Evolutionary conservation across 2,329 filamentous ascomycete genomes (phyloP), one percentile per base, ranked within the genome.

Genomic region (Colletotrichum navitas): DNA sequence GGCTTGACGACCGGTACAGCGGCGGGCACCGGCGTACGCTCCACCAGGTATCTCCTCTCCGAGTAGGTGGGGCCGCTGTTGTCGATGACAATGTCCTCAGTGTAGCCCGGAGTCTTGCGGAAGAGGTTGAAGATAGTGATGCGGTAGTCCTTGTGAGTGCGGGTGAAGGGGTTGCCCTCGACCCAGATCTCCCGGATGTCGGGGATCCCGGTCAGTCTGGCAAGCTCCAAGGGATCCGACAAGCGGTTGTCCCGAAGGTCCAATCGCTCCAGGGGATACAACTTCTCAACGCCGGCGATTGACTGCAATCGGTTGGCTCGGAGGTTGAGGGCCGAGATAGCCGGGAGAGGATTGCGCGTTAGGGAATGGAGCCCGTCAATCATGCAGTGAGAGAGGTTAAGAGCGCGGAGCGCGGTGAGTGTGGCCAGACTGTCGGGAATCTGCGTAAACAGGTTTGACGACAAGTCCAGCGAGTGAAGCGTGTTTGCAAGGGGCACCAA

Each of bases 381-480:
- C 95, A 98, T 98, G 86, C 95, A 98, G 77, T 97, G 93, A 5
- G 95, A 97, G 34, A 99, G 86, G 77, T 99, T 98, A 65, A 99
- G 85, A 32, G 96, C 95, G 74, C 95, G 91, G n/a, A 99, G 88
- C 36, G 94, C 92, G 26, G 94, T 94, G 69, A 99, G 85, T 12
- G 90, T 93, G 16, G 95, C 92, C 68, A 99, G 84, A 77, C 93
- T 96, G 80, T 98, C 96, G 1, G 96, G 96, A 65, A 98, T 92
- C 80, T 98, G 93, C n/a, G 90, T 91, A 80, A 99, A 97, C 41
- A 97, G 89, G 78, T 99, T 99, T 62, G 91, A 91, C 0, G 96
- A 98, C 58, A 99, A 85, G 80, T 99, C 96, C 65, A 99, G 87
- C 0, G 96, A 98, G 78, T 95, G 93, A 36, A 99, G 85, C 0